These are phyloP conservation scores for Apiotrichum akiyoshidainum DNA, from an alignment of 1,284 basidiomycete species.

Conservation along the genomic window DNA sequence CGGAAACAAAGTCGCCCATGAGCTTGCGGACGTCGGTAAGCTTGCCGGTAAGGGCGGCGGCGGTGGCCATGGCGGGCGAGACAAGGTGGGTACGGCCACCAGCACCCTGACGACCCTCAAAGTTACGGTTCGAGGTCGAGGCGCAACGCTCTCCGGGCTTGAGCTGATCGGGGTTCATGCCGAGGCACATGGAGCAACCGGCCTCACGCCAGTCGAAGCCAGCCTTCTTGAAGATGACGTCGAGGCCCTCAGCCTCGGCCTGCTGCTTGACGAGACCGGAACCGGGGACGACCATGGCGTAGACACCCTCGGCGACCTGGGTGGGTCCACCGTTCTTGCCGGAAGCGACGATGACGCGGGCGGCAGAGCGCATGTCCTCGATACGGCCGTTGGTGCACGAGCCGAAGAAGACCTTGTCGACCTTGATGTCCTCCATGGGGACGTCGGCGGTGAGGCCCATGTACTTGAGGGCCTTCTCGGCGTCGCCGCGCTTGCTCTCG, in stretches of 20 bases:
- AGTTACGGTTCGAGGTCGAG: slow-evolving; percentile 95
- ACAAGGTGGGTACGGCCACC: slow-evolving; percentile 90
- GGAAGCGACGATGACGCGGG: slow-evolving; percentile 65
- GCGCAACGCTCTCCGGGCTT: slow-evolving; percentile 87
- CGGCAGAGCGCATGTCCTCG: slow-evolving; percentile 88
- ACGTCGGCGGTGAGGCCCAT: slow-evolving; percentile 86
- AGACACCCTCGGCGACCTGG: slow-evolving; percentile 71
- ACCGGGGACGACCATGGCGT: slow-evolving; percentile 94
- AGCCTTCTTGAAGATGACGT: slow-evolving; percentile 84
- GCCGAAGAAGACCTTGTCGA: slow-evolving; percentile 95
- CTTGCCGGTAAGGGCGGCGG: slow-evolving; percentile 83
- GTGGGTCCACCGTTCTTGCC: slow-evolving; percentile 47
- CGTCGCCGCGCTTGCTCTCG: slow-evolving; percentile 68
- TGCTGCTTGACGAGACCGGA: slow-evolving; percentile 93
- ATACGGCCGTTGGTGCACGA: slow-evolving; percentile 97
- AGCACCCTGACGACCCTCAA: slow-evolving; percentile 87
- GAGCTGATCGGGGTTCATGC: slow-evolving; percentile 96
- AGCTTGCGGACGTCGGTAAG: slow-evolving; percentile 85
- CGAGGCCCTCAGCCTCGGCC: slow-evolving; percentile 88
- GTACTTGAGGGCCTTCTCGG: slow-evolving; percentile 79
- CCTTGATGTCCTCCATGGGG: slow-evolving; percentile 74
- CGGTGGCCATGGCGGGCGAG: slow-evolving; percentile 93
- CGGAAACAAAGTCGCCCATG: slow-evolving; percentile 56
- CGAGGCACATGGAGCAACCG: slow-evolving; percentile 96
- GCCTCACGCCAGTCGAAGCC: slow-evolving; percentile 98